Evolutionary conservation across 805 yeast genomes (phyloP).

Genomic region (Candida railenensis): DNA sequence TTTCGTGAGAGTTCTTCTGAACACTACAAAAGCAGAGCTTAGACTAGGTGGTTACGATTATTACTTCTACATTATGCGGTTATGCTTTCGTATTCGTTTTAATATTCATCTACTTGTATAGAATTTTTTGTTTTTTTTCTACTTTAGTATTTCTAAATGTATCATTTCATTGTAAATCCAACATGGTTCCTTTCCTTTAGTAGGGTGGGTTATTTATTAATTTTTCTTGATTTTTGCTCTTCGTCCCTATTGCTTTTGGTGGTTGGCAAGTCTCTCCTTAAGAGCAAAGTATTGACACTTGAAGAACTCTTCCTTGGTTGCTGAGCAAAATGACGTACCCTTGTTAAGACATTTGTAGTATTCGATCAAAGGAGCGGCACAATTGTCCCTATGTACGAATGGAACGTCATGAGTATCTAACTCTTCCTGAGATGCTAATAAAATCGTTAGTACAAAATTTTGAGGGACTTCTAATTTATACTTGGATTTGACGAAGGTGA

Average conservation of each 20-base stretch:
- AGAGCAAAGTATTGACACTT: constrained; percentile 43
- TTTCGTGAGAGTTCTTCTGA: not conserved
- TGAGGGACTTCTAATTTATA: not conserved
- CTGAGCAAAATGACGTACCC: constrained; percentile 40
- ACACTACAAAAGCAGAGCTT: not conserved
- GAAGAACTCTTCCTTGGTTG: constrained; percentile 42
- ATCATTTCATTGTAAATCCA: not conserved
- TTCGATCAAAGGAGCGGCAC: constrained; percentile 42
- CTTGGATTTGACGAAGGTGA: not conserved
- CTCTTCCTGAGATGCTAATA: constrained; percentile 27
- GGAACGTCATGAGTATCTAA: constrained; percentile 43
- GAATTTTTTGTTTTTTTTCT: too few species aligned
- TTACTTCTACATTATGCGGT: too few species aligned
- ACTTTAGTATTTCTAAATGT: too few species aligned
- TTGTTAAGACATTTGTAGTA: constrained; percentile 44
- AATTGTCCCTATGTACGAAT: constrained; percentile 42
- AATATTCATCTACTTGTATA: too few species aligned
- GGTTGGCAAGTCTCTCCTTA: constrained; percentile 39
- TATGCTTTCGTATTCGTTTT: too few species aligned
- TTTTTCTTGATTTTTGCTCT: not conserved
- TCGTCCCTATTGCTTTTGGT: constrained; percentile 10
- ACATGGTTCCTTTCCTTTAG: not conserved
- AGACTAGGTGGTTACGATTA: too few species aligned
- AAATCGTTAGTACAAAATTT: not conserved
- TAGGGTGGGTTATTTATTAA: too few species aligned